Evolutionary conservation across 164 flowering plant genomes (phyloP), one percentile per base, ranked within the genome.

Genomic region (Amborella trichopoda): DNA sequence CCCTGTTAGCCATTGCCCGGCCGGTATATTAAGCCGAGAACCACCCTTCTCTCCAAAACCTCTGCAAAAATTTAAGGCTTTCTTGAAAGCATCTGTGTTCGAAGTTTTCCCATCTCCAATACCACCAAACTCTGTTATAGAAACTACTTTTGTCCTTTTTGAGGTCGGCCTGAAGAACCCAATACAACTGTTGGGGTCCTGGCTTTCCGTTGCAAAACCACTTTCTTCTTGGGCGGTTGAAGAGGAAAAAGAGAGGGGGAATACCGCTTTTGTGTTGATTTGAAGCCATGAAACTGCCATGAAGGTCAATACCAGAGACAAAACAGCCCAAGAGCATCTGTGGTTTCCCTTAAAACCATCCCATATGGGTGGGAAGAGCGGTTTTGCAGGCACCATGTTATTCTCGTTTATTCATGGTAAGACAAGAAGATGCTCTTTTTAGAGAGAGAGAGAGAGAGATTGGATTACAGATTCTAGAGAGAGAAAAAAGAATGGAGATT

Each of bases 1-100:
- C 2, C 99, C 99, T 18, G 95, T 79, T 14, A 84, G 56, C 95
- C 94, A 93, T 58, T 67, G 67, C 22, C 99, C 99, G 38, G 25
- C 28, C 0, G 99, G 99, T 1, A 93, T 72, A 54, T 62, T 75
- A 42, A 93, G 70, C 76, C 73, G 81, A 23, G 85, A 53, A 50
- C 88, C 88, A 32, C 95, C 90, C 22, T 45, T 54, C 2, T 64
- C 76, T 1, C 51, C 58, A 47, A 59, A 71, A 9, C 70, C 39
- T 43, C 67, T 68, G 75, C 80, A 44, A 58, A 65, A 52, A 32
- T 53, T 51, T 4, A 82, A 33, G 48, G 96, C 99, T 59, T 48
- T 59, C 65, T 77, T 49, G 64, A 93, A 93, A 55, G 85, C 73
- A 39, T 60, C 78, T 19, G 99, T 93, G 33, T 88, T 85, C 6